Conservation (phyloP, 768 basidiomycete species). For the Vararia minispora region DNA sequence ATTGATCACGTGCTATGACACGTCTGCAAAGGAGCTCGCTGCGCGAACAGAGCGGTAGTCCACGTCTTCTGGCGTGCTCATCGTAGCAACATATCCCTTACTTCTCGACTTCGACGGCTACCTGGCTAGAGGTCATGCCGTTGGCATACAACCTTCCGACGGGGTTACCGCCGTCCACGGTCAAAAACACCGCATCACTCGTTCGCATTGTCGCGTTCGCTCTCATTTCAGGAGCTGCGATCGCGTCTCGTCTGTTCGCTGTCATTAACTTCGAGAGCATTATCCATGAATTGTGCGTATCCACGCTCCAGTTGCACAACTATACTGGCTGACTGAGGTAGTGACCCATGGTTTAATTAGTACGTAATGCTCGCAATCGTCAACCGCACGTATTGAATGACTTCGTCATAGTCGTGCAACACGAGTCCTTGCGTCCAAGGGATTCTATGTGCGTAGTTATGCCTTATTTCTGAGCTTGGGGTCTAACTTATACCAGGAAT, state of each 20-base stretch:
- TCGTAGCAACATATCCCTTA: too few species aligned
- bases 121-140: slow-evolving; percentile 41
- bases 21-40: too few species aligned
- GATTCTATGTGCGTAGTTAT: slow-evolving; percentile 73
- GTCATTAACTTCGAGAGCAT: slow-evolving; percentile 98
- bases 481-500: slow-evolving; percentile 45
- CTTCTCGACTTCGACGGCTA: too few species aligned
- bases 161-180: slow-evolving; percentile 56
- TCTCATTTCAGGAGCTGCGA: slow-evolving; percentile 88
- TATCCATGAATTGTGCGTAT: slow-evolving; percentile 93
- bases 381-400: slow-evolving; percentile 1
- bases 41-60: too few species aligned
- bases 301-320: not conserved
- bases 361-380: slow-evolving; percentile 31
- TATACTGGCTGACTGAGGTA: slow-evolving; percentile 19
- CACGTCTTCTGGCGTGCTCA: too few species aligned
- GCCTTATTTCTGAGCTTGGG: not conserved
- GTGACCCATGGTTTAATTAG: slow-evolving; percentile 99
- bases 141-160: slow-evolving; percentile 65
- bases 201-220: slow-evolving; percentile 83
- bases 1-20: too few species aligned
- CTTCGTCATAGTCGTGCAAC: slow-evolving; percentile 72
- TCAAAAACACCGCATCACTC: slow-evolving; percentile 82
- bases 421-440: slow-evolving; percentile 77
- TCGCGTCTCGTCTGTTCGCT: slow-evolving; percentile 92